Percentiles rank a stretch among this genome's conserved stretches.
Evolutionary conservation across 805 yeast genomes (phyloP).

Genomic region (Metschnikowia noctiluminum): DNA sequence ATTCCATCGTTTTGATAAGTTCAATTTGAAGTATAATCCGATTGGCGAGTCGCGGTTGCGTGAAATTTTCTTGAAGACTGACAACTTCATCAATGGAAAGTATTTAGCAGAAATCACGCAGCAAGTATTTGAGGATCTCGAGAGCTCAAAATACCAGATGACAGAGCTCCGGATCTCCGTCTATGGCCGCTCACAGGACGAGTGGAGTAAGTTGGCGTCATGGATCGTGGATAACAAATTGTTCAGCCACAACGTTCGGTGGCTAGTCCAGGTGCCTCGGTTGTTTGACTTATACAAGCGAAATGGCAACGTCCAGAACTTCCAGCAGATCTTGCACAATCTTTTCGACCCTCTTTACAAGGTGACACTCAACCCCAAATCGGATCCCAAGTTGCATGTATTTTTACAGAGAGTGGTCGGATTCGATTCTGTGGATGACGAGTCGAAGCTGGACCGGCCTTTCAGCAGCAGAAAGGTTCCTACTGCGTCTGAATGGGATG

Average conservation of each 20-base stretch:
- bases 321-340: conserved; percentile 75
- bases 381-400: conserved; percentile 87
- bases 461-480: conserved; percentile 76
- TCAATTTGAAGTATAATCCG: conserved; percentile 95
- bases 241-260: conserved; percentile 89
- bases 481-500: conserved; percentile 78
- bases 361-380: conserved; percentile 77
- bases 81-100: conserved; percentile 82
- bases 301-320: conserved; percentile 63
- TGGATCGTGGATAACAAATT: conserved; percentile 95
- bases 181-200: conserved; percentile 84
- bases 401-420: conserved; percentile 94
- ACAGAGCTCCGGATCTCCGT: conserved; percentile 93
- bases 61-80: conserved; percentile 94
- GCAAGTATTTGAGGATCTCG: conserved; percentile 92
- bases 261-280: conserved; percentile 96
- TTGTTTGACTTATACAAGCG: conserved; percentile 85
- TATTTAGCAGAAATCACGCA: conserved; percentile 91
- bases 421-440: conserved; percentile 98
- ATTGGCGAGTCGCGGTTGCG: conserved; percentile 96
- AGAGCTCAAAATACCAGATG: conserved; percentile 94
- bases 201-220: conserved; percentile 92
- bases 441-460: conserved; percentile 84
- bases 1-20: conserved; percentile 96
- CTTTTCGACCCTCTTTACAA: conserved; percentile 86